phyloP scores from a whole-genome alignment of 139 green algal species.

The Volvox reticuliferus region DNA sequence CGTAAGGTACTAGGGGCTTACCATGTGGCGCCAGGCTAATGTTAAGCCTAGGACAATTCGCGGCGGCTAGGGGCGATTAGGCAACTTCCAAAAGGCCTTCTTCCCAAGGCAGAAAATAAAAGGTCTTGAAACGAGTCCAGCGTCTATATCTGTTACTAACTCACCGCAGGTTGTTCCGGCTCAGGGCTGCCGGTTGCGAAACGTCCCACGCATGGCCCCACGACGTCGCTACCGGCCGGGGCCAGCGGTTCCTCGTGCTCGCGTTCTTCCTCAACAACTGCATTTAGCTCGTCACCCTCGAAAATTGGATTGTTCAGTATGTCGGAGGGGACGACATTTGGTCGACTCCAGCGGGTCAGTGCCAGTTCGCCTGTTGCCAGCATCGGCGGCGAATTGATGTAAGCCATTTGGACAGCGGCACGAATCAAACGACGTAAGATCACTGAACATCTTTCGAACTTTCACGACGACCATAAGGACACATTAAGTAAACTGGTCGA shows the following conservation, averaged over 20 bases:
- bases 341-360: neutral
- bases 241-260: neutral
- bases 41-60: no score
- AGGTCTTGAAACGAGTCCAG: neutral
- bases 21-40: no score
- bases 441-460: neutral
- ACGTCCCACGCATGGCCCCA: neutral
- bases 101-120: neutral
- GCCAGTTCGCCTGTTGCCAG: neutral
- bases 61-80: neutral
- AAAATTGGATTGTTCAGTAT: slow-evolving; percentile 17
- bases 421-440: neutral
- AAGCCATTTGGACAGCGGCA: neutral
- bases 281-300: slow-evolving; percentile 27
- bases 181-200: neutral
- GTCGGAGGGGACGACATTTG: neutral
- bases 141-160: neutral
- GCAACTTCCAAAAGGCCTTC: neutral
- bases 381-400: neutral
- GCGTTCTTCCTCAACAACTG: neutral
- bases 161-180: neutral
- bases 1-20: no score
- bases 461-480: neutral
- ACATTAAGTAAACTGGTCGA: neutral
- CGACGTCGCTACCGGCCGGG: neutral